Conservation (phyloP, 164 flowering plant genomes). For the Annona squamosa region DNA sequence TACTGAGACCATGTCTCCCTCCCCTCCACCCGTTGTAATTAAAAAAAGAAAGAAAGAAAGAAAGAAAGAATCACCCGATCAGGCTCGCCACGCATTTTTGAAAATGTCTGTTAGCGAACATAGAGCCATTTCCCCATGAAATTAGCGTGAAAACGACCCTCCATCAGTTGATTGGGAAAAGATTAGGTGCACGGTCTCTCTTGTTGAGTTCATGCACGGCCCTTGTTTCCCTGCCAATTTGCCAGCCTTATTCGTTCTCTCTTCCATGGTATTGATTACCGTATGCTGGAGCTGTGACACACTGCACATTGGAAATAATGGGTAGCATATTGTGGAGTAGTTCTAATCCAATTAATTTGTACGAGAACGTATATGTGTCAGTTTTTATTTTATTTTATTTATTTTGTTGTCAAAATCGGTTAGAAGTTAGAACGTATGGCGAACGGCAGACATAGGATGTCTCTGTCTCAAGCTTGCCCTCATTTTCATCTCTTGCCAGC, state of each 20-base stretch:
- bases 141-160: not conserved
- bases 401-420: not conserved
- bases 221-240: not conserved
- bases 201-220: not conserved
- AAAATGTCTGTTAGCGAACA: not conserved
- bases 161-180: not conserved
- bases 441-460: not conserved
- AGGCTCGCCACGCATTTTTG: not conserved
- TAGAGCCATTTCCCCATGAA: not conserved
- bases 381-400: no score
- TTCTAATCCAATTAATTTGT: not conserved
- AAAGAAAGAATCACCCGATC: no score
- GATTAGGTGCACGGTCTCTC: not conserved
- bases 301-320: not conserved
- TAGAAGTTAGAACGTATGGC: not conserved
- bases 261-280: not conserved
- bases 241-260: not conserved
- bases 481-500: not conserved
- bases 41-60: no score
- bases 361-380: not conserved
- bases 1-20: no score
- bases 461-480: not conserved
- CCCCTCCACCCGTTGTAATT: no score
- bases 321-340: not conserved
- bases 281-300: not conserved